Conservation (phyloP, 2,329 filamentous ascomycete species). For the Clathrospora elynae region DNA sequence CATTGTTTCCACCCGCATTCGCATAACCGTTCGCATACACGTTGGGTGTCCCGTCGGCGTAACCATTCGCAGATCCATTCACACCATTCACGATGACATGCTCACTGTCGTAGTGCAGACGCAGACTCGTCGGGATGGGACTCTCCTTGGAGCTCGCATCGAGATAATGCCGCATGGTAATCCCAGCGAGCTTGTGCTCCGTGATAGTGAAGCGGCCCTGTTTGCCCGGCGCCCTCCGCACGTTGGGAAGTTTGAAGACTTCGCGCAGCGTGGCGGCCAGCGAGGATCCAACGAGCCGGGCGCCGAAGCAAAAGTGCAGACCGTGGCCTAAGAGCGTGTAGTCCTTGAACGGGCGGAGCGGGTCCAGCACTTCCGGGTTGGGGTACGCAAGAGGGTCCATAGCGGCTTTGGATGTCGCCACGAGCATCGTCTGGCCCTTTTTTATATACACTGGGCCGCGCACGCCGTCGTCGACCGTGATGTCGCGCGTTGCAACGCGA, state of each 20-base stretch:
- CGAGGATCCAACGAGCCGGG: conserved; percentile 35
- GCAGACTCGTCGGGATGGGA: conserved; percentile 44
- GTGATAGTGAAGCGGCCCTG: conserved; percentile 50
- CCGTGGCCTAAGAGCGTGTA: conserved; percentile 43
- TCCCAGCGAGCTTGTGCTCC: conserved; percentile 54
- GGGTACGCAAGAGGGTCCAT: conserved; percentile 44
- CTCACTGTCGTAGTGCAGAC: conserved; percentile 30
- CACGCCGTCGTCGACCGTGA: conserved; percentile 57
- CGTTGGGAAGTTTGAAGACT: conserved; percentile 43
- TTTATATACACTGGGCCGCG: conserved; percentile 56
- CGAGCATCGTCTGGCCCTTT: conserved; percentile 41
- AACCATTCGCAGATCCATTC: conserved; percentile 9
- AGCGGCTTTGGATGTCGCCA: conserved; percentile 50
- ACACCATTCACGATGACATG: conserved; percentile 17
- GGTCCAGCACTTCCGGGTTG: conserved; percentile 42
- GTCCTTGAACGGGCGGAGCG: conserved; percentile 44
- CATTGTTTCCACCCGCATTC: conserved; percentile 18
- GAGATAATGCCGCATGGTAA: conserved; percentile 56
- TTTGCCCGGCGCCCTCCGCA: conserved; percentile 39
- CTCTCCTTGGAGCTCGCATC: conserved; percentile 56
- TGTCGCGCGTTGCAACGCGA: conserved; percentile 53
- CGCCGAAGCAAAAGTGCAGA: conserved; percentile 44
- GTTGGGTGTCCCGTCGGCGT: not conserved
- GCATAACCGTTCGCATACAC: conserved; percentile 15
- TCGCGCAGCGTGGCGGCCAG: conserved; percentile 40